phyloP scores from a whole-genome alignment of 1,284 basidiomycete species.

The Amylostereum chailletii region DNA sequence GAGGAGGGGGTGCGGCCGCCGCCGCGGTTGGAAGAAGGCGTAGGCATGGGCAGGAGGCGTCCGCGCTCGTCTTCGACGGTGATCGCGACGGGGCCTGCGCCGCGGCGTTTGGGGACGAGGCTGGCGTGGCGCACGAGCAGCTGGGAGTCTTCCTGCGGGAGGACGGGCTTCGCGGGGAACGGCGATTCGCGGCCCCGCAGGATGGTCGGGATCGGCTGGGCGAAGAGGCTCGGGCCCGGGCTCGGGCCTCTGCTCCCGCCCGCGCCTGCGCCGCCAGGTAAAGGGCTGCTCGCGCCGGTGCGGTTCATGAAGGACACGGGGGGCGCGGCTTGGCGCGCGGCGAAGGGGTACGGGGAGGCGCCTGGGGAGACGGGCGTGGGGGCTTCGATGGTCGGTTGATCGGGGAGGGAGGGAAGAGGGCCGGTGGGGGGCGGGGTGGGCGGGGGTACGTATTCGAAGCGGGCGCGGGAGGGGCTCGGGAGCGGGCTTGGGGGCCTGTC shows the following conservation, averaged over 20 bases:
- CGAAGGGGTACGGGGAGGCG: conserved; percentile 2
- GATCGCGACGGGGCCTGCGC: conserved; percentile 9
- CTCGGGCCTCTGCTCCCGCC: not conserved
- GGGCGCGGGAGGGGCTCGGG: conserved; percentile 11
- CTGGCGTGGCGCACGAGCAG: conserved; percentile 10
- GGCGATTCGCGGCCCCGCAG: conserved; percentile 41
- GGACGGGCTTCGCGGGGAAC: conserved; percentile 36
- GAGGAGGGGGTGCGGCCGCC: no score
- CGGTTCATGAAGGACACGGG: not conserved
- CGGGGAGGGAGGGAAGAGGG: conserved; percentile 5
- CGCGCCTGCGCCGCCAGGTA: no score
- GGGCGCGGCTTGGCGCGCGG: conserved; percentile 8
- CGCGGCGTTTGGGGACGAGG: no score
- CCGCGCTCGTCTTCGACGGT: conserved; percentile 10
- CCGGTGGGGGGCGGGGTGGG: conserved; percentile 12
- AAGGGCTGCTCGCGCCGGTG: no score
- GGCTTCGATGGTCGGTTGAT: no score
- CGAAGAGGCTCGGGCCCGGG: conserved; percentile 14
- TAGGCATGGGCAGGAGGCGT: no score
- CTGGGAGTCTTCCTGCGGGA: conserved; percentile 17
- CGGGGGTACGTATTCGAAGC: conserved; percentile 8
- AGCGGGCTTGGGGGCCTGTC: no score
- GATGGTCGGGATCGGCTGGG: conserved; percentile 21
- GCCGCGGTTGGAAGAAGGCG: no score
- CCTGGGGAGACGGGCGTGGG: not conserved